Evolutionary conservation across 1,284 basidiomycete genomes (phyloP).

Genomic region (Caloboletus inedulis): DNA sequence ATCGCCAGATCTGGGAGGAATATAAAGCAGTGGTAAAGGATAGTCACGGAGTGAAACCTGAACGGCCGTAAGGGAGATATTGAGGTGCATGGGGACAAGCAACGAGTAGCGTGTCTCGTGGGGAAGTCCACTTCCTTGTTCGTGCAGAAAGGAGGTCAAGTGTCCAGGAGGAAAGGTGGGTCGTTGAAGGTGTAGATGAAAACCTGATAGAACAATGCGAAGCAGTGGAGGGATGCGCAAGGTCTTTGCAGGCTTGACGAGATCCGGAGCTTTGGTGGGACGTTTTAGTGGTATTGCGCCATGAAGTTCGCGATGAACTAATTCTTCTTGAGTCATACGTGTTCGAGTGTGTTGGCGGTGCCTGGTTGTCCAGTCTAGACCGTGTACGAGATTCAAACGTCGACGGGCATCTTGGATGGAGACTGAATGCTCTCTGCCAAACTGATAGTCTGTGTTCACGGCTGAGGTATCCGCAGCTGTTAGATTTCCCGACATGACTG

Average conservation of each 20-base stretch:
- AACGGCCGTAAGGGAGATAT: conserved; percentile 64
- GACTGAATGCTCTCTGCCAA: conserved; percentile 62
- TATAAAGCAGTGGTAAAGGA: conserved; percentile 65
- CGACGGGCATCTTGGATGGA: conserved; percentile 71
- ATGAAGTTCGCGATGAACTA: conserved; percentile 38
- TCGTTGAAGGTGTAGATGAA: conserved; percentile 57
- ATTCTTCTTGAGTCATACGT: conserved; percentile 28
- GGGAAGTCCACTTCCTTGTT: conserved; percentile 72
- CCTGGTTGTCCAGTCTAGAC: conserved; percentile 76
- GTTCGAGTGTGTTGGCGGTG: conserved; percentile 39
- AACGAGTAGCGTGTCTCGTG: conserved; percentile 74
- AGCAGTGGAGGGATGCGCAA: conserved; percentile 68
- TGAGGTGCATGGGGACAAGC: conserved; percentile 80
- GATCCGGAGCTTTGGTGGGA: conserved; percentile 31
- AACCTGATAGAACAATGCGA: conserved; percentile 61
- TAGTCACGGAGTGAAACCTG: conserved; percentile 78
- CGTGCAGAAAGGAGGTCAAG: conserved; percentile 68
- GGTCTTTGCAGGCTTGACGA: conserved; percentile 36
- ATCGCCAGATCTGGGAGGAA: conserved; percentile 45
- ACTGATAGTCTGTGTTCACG: conserved; percentile 46
- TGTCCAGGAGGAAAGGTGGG: conserved; percentile 62
- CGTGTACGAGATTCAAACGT: conserved; percentile 71
- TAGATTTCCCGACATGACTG: conserved; percentile 47
- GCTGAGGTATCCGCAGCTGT: conserved; percentile 20
- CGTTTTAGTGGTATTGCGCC: conserved; percentile 28